Percentiles rank a stretch among this genome's conserved stretches.
Conservation (phyloP, 352 stramenopile species). For the Phytophthora meadii region DNA sequence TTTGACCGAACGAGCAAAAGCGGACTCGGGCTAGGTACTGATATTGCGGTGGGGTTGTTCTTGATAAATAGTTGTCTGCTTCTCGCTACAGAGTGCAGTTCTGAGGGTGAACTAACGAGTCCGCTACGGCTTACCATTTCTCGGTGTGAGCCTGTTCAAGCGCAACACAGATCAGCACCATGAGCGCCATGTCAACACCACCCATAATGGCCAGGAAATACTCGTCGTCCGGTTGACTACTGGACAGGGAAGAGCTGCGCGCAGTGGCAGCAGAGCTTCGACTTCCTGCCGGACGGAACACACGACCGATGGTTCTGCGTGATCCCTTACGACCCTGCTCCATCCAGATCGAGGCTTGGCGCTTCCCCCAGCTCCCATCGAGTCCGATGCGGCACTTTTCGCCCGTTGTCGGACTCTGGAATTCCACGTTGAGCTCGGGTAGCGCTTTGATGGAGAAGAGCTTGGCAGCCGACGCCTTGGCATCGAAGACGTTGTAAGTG, state of each 20-base stretch:
- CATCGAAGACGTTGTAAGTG: slow-evolving; percentile 48
- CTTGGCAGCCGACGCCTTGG: slow-evolving; percentile 34
- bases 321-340: slow-evolving; percentile 31
- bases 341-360: slow-evolving; percentile 47
- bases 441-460: slow-evolving; percentile 48
- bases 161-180: slow-evolving; percentile 53
- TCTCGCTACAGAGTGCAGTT: slow-evolving; percentile 29
- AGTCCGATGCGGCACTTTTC: slow-evolving; percentile 46
- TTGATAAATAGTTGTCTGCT: slow-evolving; percentile 32
- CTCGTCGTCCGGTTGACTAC: slow-evolving; percentile 30
- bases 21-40: slow-evolving; percentile 13
- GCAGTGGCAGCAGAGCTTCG: slow-evolving; percentile 29
- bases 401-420: slow-evolving; percentile 26
- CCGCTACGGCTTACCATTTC: slow-evolving; percentile 28
- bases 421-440: slow-evolving; percentile 43
- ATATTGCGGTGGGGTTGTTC: slow-evolving; percentile 5
- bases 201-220: slow-evolving; percentile 46
- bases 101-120: slow-evolving; percentile 1
- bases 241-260: slow-evolving; percentile 29
- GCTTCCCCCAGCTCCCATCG: slow-evolving; percentile 35
- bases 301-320: slow-evolving; percentile 35
- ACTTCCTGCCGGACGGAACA: slow-evolving; percentile 36
- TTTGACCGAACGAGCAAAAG: slow-evolving; percentile 4
- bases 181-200: slow-evolving; percentile 50
- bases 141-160: slow-evolving; percentile 42